Conservation (phyloP, 2,329 filamentous ascomycete genomes). For the Incumbomyces delicatus region DNA sequence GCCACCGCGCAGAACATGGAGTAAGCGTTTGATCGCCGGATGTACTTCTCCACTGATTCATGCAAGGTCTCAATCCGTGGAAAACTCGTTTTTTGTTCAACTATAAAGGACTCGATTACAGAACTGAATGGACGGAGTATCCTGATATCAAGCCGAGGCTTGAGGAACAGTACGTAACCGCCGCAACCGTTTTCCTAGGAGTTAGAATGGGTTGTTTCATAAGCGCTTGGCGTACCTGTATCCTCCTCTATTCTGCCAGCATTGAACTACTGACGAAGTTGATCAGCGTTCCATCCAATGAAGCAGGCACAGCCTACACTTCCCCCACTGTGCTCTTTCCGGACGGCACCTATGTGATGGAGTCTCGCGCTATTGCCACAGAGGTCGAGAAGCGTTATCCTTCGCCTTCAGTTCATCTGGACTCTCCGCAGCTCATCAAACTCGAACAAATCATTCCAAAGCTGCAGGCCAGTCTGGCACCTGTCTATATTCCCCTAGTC, state of each 20-base stretch:
- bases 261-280: too few species aligned
- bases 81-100: conserved; percentile 56
- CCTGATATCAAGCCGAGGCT: conserved; percentile 52
- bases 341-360: conserved; percentile 53
- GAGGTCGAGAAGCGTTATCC: conserved; percentile 52
- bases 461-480: conserved; percentile 26
- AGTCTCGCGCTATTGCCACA: conserved; percentile 51
- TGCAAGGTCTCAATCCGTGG: neutral
- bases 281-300: conserved; percentile 38
- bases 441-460: conserved; percentile 34
- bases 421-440: conserved; percentile 41
- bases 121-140: conserved; percentile 61
- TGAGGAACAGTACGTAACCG: conserved; percentile 40
- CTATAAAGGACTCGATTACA: conserved; percentile 58
- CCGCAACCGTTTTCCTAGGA: neutral
- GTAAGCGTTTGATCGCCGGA: conserved; percentile 26
- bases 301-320: conserved; percentile 35
- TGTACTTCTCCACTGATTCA: conserved; percentile 26
- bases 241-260: too few species aligned
- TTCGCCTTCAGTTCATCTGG: conserved; percentile 47
- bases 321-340: conserved; percentile 48
- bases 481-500: conserved; percentile 41
- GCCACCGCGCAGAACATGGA: conserved; percentile 43
- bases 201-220: too few species aligned
- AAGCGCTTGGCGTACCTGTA: too few species aligned